Evolutionary conservation across 768 basidiomycete species (phyloP).

Genomic region (Lactifluus pinguis): DNA sequence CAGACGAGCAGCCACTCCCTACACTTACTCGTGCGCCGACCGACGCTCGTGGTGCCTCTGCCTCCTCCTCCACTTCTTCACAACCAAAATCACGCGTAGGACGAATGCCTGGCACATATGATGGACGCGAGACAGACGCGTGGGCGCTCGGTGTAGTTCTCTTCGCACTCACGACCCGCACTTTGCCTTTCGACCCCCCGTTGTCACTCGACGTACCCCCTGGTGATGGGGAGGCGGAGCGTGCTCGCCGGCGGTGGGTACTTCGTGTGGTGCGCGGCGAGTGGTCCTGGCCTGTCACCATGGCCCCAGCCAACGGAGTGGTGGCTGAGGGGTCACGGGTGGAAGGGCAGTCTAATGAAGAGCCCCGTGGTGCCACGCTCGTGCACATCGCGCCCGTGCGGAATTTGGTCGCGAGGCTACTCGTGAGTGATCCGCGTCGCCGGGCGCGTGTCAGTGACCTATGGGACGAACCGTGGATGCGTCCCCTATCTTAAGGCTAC

Average conservation of each 20-base stretch:
- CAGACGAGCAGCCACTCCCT: constrained; percentile 23
- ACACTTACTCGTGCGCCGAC: constrained; percentile 16
- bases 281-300: constrained; percentile 54
- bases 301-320: constrained; percentile 1
- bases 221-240: constrained; percentile 30
- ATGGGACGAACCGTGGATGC: constrained; percentile 16
- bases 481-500: neutral
- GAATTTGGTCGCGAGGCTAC: constrained; percentile 47
- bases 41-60: neutral
- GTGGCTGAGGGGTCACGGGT: constrained; percentile 2
- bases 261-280: constrained; percentile 76
- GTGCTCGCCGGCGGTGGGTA: constrained; percentile 43
- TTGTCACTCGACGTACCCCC: constrained; percentile 19
- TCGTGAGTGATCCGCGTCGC: constrained; percentile 61
- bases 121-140: constrained; percentile 77
- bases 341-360: neutral
- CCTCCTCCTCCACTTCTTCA: neutral
- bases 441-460: constrained; percentile 54
- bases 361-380: constrained; percentile 30
- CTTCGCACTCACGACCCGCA: constrained; percentile 62
- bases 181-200: constrained; percentile 57
- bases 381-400: constrained; percentile 37
- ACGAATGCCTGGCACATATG: constrained; percentile 45
- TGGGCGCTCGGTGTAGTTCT: constrained; percentile 90
- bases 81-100: constrained; percentile 32